Conservation (phyloP, 306 rosid genomes). For the Biancaea sappan region DNA sequence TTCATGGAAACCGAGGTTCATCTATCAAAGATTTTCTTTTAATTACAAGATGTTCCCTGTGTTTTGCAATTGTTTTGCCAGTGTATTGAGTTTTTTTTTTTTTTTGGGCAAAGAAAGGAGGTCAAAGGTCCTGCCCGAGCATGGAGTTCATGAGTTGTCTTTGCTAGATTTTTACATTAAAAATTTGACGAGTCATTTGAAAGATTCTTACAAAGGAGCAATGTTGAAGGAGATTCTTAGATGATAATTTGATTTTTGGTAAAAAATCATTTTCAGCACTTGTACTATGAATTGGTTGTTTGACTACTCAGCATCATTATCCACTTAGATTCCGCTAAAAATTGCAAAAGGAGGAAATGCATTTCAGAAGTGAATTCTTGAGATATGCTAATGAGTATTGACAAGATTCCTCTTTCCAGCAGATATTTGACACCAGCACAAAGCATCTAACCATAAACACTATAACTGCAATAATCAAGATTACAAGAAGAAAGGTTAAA, state of each 20-base stretch:
- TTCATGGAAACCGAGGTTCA: slow-evolving; percentile 37
- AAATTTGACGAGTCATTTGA: background rate
- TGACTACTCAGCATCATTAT: background rate
- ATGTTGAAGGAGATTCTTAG: background rate
- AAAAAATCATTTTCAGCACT: background rate
- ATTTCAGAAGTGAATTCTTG: background rate
- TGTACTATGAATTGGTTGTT: background rate
- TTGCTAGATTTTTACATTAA: background rate
- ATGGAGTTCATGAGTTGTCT: background rate
- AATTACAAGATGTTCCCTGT: background rate
- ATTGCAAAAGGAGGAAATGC: background rate
- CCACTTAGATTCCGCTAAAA: background rate
- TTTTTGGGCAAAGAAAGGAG: background rate
- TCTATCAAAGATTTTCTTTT: slow-evolving; percentile 36
- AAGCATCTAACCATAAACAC: background rate
- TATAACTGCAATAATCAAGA: background rate
- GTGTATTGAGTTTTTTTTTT: background rate
- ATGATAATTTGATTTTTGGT: background rate
- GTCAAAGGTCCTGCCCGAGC: background rate
- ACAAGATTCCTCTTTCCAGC: background rate
- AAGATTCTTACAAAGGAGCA: background rate
- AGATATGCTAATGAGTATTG: too few relatives aligned
- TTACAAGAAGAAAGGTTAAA: background rate
- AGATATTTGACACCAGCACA: background rate
- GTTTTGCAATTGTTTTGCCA: background rate